Evolutionary conservation across 805 yeast species (phyloP).

Genomic region (Teunomyces aglyptinius): DNA sequence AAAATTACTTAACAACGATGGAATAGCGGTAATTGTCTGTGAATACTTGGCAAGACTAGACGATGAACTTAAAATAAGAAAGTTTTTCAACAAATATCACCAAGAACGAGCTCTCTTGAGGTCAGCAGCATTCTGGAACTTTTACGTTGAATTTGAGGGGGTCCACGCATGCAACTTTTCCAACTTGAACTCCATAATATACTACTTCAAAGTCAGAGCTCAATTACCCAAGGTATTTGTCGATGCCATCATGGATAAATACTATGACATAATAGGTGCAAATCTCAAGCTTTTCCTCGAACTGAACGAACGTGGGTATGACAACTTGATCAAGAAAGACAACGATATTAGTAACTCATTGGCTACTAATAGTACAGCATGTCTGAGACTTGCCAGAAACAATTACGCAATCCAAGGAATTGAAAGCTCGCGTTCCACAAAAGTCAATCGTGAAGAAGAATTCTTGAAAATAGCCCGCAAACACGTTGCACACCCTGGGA

Average conservation of each 20-base stretch:
- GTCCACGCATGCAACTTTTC: slow-evolving; percentile 38
- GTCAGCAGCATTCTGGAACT: slow-evolving; percentile 55
- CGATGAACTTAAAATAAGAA: slow-evolving; percentile 12
- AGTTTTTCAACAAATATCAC: slow-evolving; percentile 29
- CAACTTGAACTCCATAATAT: slow-evolving; percentile 45
- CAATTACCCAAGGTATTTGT: slow-evolving; percentile 48
- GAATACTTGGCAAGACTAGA: slow-evolving; percentile 22
- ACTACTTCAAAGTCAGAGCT: slow-evolving; percentile 43
- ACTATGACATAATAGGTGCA: slow-evolving; percentile 21
- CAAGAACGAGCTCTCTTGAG: slow-evolving; percentile 30
- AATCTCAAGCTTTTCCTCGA: slow-evolving; percentile 14
- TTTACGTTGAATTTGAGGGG: slow-evolving; percentile 54
- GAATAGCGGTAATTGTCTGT: slow-evolving; percentile 37
- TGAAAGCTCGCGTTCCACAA: slow-evolving; percentile 11
- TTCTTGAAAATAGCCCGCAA: slow-evolving; percentile 15
- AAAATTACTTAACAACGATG: slow-evolving; percentile 38
- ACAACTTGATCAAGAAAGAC: slow-evolving; percentile 17
- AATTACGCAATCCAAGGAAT: slow-evolving; percentile 17
- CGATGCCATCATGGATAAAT: slow-evolving; percentile 40
- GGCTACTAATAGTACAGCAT: slow-evolving; percentile 22
- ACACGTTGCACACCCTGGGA: slow-evolving; percentile 37
- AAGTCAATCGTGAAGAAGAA: slow-evolving; percentile 18
- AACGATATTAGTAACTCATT: slow-evolving; percentile 27
- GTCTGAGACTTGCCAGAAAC: slow-evolving; percentile 19
- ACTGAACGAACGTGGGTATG: slow-evolving; percentile 10